Conservation (phyloP, 768 basidiomycete species). For the Mycena rebaudengoi region DNA sequence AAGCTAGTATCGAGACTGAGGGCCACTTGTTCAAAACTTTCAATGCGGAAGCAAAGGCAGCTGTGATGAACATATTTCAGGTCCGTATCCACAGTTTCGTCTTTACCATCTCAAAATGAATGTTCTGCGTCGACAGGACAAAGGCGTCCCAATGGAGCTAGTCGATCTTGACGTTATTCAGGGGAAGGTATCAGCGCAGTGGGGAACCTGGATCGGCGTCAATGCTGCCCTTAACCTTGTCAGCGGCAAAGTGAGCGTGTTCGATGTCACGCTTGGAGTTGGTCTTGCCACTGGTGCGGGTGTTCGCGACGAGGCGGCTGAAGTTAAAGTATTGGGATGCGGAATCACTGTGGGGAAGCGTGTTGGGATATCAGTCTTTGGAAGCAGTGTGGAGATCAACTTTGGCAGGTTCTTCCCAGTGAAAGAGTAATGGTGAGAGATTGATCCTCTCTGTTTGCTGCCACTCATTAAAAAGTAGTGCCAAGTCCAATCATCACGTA, state of each 20-base stretch:
- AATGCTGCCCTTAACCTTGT: not conserved
- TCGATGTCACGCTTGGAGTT: not conserved
- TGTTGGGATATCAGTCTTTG: not conserved
- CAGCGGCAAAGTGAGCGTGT: not conserved
- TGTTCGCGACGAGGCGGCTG: not conserved
- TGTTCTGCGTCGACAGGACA: not conserved
- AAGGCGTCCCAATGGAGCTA: not conserved
- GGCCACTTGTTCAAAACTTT: not conserved
- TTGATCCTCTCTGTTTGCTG: too few relatives aligned
- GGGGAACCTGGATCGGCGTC: not conserved
- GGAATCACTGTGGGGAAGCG: conserved; percentile 4
- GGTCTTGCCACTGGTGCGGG: not conserved
- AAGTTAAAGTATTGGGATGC: not conserved
- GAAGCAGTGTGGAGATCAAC: not conserved
- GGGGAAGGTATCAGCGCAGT: not conserved
- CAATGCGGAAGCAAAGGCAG: not conserved
- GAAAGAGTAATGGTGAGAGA: too few relatives aligned
- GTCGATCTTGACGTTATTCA: not conserved
- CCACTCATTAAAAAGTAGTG: too few relatives aligned
- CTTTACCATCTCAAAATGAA: not conserved
- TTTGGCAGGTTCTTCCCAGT: not conserved
- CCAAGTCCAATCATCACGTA: too few relatives aligned
- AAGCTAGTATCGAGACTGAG: not conserved
- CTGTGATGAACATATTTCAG: not conserved
- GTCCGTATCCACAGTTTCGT: not conserved